These are phyloP conservation scores for Pseudogymnoascus sp. DNA, from an alignment of 2,329 filamentous ascomycete species.

Conservation along the genomic window DNA sequence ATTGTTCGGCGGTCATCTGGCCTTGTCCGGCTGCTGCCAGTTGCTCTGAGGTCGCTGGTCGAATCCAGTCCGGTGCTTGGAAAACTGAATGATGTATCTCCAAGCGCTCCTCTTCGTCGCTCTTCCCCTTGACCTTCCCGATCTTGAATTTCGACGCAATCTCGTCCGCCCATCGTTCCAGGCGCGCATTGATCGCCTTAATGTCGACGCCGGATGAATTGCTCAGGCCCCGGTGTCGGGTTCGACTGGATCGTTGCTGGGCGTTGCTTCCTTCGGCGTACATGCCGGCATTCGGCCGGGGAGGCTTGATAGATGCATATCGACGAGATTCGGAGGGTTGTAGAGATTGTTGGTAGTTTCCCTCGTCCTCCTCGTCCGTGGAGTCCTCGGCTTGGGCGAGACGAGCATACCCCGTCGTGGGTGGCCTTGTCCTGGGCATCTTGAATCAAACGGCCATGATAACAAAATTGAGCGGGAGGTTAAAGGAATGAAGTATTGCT, in stretches of 20 bases:
- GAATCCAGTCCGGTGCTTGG: conserved; percentile 79
- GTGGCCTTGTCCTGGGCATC: conserved; percentile 38
- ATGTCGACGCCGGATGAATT: conserved; percentile 87
- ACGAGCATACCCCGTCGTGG: conserved; percentile 76
- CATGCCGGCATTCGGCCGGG: conserved; percentile 53
- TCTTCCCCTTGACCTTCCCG: conserved; percentile 62
- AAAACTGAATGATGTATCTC: conserved; percentile 98
- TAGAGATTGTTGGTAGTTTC: conserved; percentile 49
- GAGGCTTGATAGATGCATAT: conserved; percentile 56
- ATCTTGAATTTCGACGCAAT: conserved; percentile 97
- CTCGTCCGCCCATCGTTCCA: conserved; percentile 96
- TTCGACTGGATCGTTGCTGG: conserved; percentile 35
- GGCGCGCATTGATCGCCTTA: conserved; percentile 91
- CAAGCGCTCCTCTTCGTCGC: conserved; percentile 71
- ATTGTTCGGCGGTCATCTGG: conserved; percentile 68
- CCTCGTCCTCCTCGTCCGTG: conserved; percentile 64
- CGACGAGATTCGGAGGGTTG: conserved; percentile 50
- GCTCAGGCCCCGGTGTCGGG: conserved; percentile 49
- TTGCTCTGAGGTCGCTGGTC: conserved; percentile 68
- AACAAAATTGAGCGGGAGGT: background rate
- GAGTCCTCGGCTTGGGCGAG: conserved; percentile 74
- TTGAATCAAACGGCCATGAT: conserved; percentile 1
- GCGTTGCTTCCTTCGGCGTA: conserved; percentile 34
- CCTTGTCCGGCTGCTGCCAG: conserved; percentile 52
- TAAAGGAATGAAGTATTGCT: background rate